Evolutionary conservation across 768 basidiomycete genomes (phyloP).

Genomic region (Mycena capillaripes): DNA sequence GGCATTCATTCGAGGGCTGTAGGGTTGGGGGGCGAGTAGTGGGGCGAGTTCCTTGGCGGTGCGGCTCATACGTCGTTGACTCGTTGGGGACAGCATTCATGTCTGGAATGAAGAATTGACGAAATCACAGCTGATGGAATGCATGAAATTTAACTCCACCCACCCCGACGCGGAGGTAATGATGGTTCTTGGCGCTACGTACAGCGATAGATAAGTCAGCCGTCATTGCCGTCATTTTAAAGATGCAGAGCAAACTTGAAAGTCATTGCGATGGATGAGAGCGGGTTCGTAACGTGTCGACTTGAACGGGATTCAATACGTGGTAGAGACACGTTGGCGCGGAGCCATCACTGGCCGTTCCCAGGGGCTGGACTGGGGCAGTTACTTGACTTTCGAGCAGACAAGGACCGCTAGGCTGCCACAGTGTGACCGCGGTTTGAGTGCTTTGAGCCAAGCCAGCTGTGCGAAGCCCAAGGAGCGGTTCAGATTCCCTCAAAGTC

Average conservation of each 20-base stretch:
- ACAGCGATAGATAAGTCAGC: neutral
- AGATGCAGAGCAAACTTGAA: neutral
- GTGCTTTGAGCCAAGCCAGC: neutral
- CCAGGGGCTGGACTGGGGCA: neutral
- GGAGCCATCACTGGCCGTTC: neutral
- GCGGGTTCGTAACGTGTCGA: no score
- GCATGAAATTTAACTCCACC: neutral
- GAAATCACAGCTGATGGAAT: neutral
- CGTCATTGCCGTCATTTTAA: neutral
- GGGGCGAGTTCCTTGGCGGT: no score
- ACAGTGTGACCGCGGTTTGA: neutral
- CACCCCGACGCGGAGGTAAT: neutral
- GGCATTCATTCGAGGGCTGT: no score
- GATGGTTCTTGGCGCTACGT: neutral
- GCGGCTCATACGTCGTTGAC: neutral
- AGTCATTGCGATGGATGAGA: no score
- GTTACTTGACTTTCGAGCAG: neutral
- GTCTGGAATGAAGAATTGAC: neutral
- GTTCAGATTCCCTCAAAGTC: neutral
- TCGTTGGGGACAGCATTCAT: neutral
- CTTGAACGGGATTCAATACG: no score
- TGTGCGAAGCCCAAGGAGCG: neutral
- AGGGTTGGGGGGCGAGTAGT: no score
- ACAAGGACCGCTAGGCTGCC: neutral
- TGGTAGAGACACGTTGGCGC: no score